Base-by-base conservation (phyloP, 2,329 filamentous ascomycete species). In the Ophiostoma triangulosporum region DNA sequence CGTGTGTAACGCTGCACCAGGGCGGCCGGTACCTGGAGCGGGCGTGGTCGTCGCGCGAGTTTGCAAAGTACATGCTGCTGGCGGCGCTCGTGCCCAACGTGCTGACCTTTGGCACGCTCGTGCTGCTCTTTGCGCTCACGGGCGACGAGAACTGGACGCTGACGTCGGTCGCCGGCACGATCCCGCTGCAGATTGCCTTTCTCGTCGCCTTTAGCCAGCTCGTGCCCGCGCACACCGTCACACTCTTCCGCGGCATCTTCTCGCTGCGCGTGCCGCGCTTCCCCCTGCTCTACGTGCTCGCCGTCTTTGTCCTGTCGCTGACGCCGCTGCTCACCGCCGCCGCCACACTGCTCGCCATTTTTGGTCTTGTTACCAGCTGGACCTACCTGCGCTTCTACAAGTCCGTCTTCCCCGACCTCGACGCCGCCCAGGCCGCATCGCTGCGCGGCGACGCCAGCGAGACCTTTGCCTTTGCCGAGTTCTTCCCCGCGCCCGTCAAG, bases 181-280 rank as follows among this genome's bases (percentile, higher is more conserved):
- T 95, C 58, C 83, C 90, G 15, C 75, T 96, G 55, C 91, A 96
- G 68, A 89, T 93, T 48, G 84, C 86, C 57, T 97, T 97, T 72
- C 85, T 98, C 57, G 88, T 97, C 62, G 88, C 91, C 53, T 95
- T 97, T 70, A 97, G 95, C 70, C 93, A 98, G 69, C 86, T 98
- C 50, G 86, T 97, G 33, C 93, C 93, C 22, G 90, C 95, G 57
- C 93, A 98, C 68, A 98, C 93, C 11, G 91, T 97, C 52, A 93
- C 91, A 4, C 80, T 98, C 55, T 91, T 95, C 72, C 85, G 86
- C 59, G 89, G 89, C 59, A 72, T 95, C 57, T 67, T 97, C 56
- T 95, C 93, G 56, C 81, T 97, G 67, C 86, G 91, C 60, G 89
- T 98, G 53, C 81, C 81, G 17, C 73, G 78, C 48, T 81, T 83